A percentile compares a stretch with the other conserved stretches of the same genome.
Conservation (phyloP, 1,284 basidiomycete genomes). For the Leccinum colubrinum region DNA sequence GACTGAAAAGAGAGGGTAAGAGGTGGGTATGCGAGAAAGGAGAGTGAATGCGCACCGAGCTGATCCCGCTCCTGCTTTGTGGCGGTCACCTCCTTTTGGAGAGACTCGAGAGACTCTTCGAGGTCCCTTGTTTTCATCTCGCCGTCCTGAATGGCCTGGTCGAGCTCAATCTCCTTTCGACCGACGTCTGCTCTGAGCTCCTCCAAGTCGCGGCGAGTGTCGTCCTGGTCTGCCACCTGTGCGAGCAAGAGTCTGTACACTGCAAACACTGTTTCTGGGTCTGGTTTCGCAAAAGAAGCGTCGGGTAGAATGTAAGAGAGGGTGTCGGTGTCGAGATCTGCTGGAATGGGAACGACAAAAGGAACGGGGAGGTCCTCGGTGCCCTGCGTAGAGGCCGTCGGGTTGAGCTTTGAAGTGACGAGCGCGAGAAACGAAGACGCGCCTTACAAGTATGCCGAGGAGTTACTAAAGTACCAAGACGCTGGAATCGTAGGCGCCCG, state of each 20-base stretch:
- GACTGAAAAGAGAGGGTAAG: constrained; percentile 36
- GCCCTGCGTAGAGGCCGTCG: constrained; percentile 37
- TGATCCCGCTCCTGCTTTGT: constrained; percentile 61
- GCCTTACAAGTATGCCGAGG: too few relatives aligned
- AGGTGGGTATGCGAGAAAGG: background rate
- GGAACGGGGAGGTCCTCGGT: constrained; percentile 28
- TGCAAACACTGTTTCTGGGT: constrained; percentile 54
- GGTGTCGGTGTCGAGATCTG: constrained; percentile 60
- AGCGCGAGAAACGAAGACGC: too few relatives aligned
- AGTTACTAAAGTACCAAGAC: too few relatives aligned
- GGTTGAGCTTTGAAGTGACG: too few relatives aligned
- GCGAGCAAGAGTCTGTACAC: constrained; percentile 62
- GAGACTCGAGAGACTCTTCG: constrained; percentile 46
- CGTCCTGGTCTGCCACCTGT: constrained; percentile 54
- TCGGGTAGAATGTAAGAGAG: constrained; percentile 55
- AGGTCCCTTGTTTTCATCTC: constrained; percentile 57
- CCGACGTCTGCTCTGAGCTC: constrained; percentile 40
- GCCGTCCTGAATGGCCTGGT: constrained; percentile 73
- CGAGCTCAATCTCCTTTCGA: constrained; percentile 72
- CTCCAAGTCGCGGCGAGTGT: constrained; percentile 57
- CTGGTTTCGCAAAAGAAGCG: constrained; percentile 51
- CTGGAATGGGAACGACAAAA: constrained; percentile 41
- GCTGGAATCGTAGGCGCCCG: too few relatives aligned
- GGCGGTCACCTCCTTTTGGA: constrained; percentile 52
- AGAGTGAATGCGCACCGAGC: constrained; percentile 46